These are phyloP conservation scores for Rhodotorula diobovata DNA, from an alignment of 768 basidiomycete species.

Conservation along the genomic window DNA sequence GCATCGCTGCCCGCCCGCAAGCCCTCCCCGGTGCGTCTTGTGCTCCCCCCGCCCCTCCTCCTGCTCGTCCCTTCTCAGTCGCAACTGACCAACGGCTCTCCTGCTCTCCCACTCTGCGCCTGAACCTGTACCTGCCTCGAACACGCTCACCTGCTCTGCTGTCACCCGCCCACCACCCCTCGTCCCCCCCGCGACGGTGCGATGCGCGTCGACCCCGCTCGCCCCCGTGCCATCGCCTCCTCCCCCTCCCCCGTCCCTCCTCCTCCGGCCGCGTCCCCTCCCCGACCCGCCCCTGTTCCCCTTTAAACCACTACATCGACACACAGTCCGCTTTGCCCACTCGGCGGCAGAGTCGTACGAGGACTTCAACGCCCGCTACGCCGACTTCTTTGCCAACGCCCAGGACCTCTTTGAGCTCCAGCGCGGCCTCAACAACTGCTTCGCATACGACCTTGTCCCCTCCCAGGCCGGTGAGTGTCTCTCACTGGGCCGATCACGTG, in stretches of 20 bases:
- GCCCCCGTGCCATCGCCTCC: too few relatives aligned
- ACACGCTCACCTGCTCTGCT: too few relatives aligned
- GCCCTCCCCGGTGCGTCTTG: slow-evolving; percentile 18
- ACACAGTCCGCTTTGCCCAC: slow-evolving; percentile 36
- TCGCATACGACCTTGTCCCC: slow-evolving; percentile 94
- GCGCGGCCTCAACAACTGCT: slow-evolving; percentile 98
- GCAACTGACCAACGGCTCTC: background rate
- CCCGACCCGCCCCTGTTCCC: background rate
- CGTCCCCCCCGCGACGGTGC: too few relatives aligned
- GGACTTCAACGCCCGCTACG: slow-evolving; percentile 87
- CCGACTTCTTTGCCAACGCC: slow-evolving; percentile 84
- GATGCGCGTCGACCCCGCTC: too few relatives aligned
- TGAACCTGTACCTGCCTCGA: too few relatives aligned
- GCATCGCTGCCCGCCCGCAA: slow-evolving; percentile 6
- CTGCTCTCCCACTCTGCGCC: background rate
- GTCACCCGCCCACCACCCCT: too few relatives aligned
- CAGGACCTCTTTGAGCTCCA: slow-evolving; percentile 98
- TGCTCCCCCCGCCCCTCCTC: background rate
- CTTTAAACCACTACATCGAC: too few relatives aligned
- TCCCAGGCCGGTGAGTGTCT: slow-evolving; percentile 52
- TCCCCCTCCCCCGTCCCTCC: too few relatives aligned
- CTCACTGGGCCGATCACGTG: too few relatives aligned
- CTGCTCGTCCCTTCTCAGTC: background rate
- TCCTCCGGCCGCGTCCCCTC: background rate
- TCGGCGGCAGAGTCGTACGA: slow-evolving; percentile 57